These are phyloP conservation scores for Pseudoscleropodium purum DNA, from an alignment of 225 moss, liverwort and hornwort species.

Conservation along the genomic window DNA sequence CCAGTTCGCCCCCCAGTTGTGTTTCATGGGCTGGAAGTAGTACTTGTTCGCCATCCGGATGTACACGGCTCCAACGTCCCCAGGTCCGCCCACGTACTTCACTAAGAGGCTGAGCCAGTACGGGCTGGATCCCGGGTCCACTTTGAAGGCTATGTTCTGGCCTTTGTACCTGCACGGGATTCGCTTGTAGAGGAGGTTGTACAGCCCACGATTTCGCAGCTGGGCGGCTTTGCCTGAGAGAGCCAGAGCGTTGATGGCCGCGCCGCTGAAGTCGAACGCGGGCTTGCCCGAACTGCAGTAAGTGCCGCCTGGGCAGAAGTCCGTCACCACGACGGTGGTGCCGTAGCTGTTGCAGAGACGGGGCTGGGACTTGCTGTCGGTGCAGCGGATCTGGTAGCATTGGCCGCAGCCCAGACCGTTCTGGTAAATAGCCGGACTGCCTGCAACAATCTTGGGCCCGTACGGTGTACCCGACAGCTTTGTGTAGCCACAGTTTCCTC, in stretches of 20 bases:
- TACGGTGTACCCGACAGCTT: conserved; percentile 7
- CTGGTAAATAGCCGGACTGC: conserved; percentile 6
- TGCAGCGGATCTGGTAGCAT: conserved; percentile 14
- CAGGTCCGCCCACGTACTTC: conserved; percentile 35
- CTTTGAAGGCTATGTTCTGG: conserved; percentile 18
- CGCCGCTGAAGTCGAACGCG: conserved; percentile 36
- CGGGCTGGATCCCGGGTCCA: conserved; percentile 18
- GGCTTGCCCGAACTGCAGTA: conserved; percentile 29
- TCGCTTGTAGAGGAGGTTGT: conserved; percentile 17
- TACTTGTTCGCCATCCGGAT: conserved; percentile 11
- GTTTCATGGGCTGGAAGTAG: conserved; percentile 8
- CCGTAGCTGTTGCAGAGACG: conserved; percentile 8
- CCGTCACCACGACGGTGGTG: conserved; percentile 25
- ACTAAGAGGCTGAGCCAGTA: conserved; percentile 27
- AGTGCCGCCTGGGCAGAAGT: conserved; percentile 25
- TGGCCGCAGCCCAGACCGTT: conserved; percentile 13
- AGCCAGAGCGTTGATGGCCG: conserved; percentile 17
- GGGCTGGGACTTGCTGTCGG: background rate
- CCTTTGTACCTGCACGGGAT: conserved; percentile 18
- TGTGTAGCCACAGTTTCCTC: conserved; percentile 40
- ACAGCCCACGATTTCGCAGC: conserved; percentile 16
- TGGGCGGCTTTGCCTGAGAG: background rate
- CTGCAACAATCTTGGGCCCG: conserved; percentile 16
- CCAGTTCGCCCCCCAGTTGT: conserved; percentile 39
- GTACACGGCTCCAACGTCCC: conserved; percentile 10